Percentiles rank a stretch among this genome's conserved stretches.
Conservation (phyloP, 371 early-diverging fungal species). For the Nematocida sp. region DNA sequence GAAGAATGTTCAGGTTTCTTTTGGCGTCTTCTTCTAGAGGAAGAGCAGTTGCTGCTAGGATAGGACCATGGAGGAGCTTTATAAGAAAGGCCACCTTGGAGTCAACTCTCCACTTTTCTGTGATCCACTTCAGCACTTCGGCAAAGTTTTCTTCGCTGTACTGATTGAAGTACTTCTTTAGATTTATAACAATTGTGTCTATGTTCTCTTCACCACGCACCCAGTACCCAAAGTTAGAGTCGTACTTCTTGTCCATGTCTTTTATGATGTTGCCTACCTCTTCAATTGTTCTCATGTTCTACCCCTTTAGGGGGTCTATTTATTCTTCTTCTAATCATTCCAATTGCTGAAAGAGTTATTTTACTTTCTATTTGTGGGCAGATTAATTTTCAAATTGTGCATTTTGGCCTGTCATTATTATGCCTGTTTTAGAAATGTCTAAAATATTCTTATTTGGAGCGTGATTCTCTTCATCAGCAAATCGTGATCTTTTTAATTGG, state of each 20-base stretch:
- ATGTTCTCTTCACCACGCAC: conserved; percentile 65
- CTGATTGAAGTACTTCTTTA: conserved; percentile 61
- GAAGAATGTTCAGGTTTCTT: background rate
- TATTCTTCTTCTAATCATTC: no score
- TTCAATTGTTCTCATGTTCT: conserved; percentile 19
- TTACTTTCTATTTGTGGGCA: no score
- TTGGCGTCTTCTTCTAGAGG: background rate
- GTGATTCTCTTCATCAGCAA: no score
- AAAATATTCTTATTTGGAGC: no score
- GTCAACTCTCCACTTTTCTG: conserved; percentile 63
- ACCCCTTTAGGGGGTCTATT: no score
- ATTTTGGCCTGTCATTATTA: no score
- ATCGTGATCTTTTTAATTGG: no score
- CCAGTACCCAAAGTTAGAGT: conserved; percentile 67
- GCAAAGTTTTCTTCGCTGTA: conserved; percentile 59
- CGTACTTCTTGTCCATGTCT: conserved; percentile 65
- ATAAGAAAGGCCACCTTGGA: conserved; percentile 61
- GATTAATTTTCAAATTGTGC: no score
- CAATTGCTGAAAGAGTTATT: no score
- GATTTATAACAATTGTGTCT: conserved; percentile 57
- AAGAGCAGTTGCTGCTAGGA: background rate
- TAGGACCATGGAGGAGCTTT: conserved; percentile 61
- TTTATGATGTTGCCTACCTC: conserved; percentile 62
- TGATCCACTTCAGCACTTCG: conserved; percentile 65
- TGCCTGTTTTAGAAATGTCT: no score